Percentiles rank a stretch among this genome's conserved stretches.
phyloP scores from a whole-genome alignment of 1,139 yeast genomes.

The Yarrowia galli region DNA sequence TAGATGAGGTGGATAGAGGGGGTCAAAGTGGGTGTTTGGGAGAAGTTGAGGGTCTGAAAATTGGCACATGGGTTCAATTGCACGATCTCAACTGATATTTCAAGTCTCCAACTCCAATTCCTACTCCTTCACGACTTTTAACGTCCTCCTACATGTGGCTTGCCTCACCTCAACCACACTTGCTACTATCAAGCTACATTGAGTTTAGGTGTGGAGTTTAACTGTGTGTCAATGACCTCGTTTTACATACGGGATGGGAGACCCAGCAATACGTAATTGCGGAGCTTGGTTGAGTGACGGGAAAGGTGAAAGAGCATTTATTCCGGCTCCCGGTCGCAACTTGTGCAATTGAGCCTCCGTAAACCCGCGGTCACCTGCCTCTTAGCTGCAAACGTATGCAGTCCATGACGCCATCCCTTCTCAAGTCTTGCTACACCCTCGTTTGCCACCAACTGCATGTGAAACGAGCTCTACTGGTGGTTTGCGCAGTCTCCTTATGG shows the following conservation, averaged over 20 bases:
- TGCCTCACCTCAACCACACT: slow-evolving; percentile 12
- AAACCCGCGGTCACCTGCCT: not conserved
- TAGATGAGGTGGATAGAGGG: slow-evolving; percentile 12
- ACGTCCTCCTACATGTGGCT: not conserved
- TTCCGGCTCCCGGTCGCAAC: not conserved
- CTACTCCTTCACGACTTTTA: not conserved
- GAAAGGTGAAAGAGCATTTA: not conserved
- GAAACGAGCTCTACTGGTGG: slow-evolving; percentile 6
- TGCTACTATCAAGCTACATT: slow-evolving; percentile 24
- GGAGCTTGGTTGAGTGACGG: not conserved
- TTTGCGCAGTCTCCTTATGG: slow-evolving; percentile 8
- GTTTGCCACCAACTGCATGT: slow-evolving; percentile 23
- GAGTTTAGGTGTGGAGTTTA: slow-evolving; percentile 24
- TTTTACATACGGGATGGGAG: not conserved
- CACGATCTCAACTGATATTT: not conserved
- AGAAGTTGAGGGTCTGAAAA: not conserved
- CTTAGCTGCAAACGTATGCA: not conserved
- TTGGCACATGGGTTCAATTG: not conserved
- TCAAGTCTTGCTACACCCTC: not conserved
- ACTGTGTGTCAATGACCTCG: slow-evolving; percentile 19
- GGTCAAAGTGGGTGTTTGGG: not conserved
- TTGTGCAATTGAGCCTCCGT: not conserved
- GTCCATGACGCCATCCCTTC: not conserved
- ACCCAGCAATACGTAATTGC: slow-evolving; percentile 12
- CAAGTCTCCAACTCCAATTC: not conserved